Evolutionary conservation across 1,139 yeast species (phyloP).

Genomic region (Geotrichum macrosporum): DNA sequence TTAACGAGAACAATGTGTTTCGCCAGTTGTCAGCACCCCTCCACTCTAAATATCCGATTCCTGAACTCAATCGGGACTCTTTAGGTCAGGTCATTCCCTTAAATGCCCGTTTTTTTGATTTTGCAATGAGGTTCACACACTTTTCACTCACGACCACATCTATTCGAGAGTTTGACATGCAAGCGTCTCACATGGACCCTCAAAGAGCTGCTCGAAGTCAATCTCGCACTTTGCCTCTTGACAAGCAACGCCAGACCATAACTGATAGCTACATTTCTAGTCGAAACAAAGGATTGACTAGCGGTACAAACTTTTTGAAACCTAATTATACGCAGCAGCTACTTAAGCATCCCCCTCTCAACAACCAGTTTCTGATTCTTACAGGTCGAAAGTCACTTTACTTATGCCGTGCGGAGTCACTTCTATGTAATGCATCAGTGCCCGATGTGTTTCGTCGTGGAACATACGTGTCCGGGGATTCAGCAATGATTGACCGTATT

Average conservation of each 20-base stretch:
- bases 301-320: not conserved
- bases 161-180: constrained; percentile 4
- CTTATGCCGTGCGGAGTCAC: constrained; percentile 48
- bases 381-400: constrained; percentile 33
- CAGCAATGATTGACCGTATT: constrained; percentile 50
- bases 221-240: constrained; percentile 3
- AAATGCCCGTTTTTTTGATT: constrained; percentile 13
- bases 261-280: constrained; percentile 8
- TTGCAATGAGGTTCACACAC: constrained; percentile 19
- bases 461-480: constrained; percentile 34
- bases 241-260: constrained; percentile 2
- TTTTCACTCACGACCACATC: constrained; percentile 13
- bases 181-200: not conserved
- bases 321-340: constrained; percentile 35
- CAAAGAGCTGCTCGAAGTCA: not conserved
- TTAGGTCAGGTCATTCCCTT: constrained; percentile 13
- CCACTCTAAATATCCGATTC: constrained; percentile 16
- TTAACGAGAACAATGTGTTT: constrained; percentile 41
- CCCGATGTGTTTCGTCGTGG: constrained; percentile 44
- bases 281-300: constrained; percentile 4
- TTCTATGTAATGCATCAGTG: constrained; percentile 52
- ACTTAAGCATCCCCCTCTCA: constrained; percentile 44
- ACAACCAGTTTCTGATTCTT: constrained; percentile 47
- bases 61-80: constrained; percentile 20
- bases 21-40: constrained; percentile 18